Base-by-base conservation (phyloP, 176 grass and related monocot genomes). In the Dendrocalamus sinicus region DNA sequence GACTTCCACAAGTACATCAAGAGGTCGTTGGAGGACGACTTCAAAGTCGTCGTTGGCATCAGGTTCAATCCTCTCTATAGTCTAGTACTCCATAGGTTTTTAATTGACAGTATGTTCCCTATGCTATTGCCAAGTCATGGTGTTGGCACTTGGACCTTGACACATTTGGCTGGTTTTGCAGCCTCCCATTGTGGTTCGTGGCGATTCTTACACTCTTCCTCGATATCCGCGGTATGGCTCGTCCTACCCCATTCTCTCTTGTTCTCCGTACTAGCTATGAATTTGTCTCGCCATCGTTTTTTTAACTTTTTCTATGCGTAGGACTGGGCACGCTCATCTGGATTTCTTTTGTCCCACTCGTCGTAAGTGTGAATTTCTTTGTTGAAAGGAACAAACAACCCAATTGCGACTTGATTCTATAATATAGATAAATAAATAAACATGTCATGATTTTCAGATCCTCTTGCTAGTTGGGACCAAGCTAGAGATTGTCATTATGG, bases 1-100 rank as follows among this genome's bases (percentile, higher is more conserved):
- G 73, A 98, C 53, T 98, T 98, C 73, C 93, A 93, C 15, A 92
- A 94, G 81, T 98, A 95, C 88, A 92, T 98, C 73, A 98, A 98
- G 80, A 79, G 93, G 37, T 95, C 93, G 15, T 58, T 98, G 63
- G 96, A 98, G 41, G 96, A 98, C 37, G 96, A 98, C 65, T 98
- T 98, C 75, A 92, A 98, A 67, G 89, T 94, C 1, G 93, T 98
- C 20, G 96, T 98, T 1, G 89, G 96, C 55, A 95, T 98, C 77
- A 98, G 96, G 94, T 96, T 24, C 59, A 7, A 35, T 40, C 14
- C 63, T 68, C 40, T 7, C 15, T 71, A 2, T 28, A 16, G 6
- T 39, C 61, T n/a, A 10, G 22, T 58, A 10, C 35, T 82, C 22
- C 15, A 4, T 5, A 32, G 24, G 28, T 53, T 57, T 63, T 51